These are phyloP conservation scores for Harringtonia aguacate DNA, from an alignment of 2,329 filamentous ascomycete species.

Conservation along the genomic window DNA sequence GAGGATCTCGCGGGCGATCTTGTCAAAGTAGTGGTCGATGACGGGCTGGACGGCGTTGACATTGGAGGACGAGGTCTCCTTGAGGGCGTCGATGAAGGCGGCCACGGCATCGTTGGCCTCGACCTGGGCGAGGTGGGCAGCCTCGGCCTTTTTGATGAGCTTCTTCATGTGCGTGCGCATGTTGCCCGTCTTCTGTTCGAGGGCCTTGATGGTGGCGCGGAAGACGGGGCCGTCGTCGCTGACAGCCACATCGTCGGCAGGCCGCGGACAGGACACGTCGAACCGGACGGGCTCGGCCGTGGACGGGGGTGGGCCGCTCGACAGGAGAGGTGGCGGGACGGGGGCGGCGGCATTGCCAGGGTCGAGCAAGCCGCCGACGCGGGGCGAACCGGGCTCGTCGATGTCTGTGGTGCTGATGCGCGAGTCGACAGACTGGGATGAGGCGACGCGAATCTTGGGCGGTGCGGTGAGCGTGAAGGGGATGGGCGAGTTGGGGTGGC, in stretches of 20 bases:
- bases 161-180: slow-evolving; percentile 95
- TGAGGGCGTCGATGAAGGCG: slow-evolving; percentile 74
- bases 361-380: slow-evolving; percentile 11
- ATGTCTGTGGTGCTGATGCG: slow-evolving; percentile 63
- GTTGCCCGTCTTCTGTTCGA: slow-evolving; percentile 92
- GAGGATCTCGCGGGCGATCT: slow-evolving; percentile 85
- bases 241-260: slow-evolving; percentile 72
- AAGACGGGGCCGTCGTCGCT: slow-evolving; percentile 93
- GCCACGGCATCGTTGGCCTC: slow-evolving; percentile 79
- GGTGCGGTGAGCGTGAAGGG: slow-evolving; percentile 65
- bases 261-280: slow-evolving; percentile 77
- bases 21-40: slow-evolving; percentile 96
- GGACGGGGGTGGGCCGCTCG: too few relatives aligned
- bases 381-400: slow-evolving; percentile 49
- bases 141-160: slow-evolving; percentile 87
- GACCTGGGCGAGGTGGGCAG: slow-evolving; percentile 67
- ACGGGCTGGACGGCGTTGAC: slow-evolving; percentile 95
- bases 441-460: slow-evolving; percentile 72
- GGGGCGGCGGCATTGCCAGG: slow-evolving; percentile 13
- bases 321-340: slow-evolving; percentile 8
- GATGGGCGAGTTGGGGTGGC: slow-evolving; percentile 55
- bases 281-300: slow-evolving; percentile 57
- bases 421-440: slow-evolving; percentile 76
- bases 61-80: slow-evolving; percentile 82
- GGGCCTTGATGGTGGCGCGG: slow-evolving; percentile 87